Conservation (phyloP, 106 monocot genomes). For the Posidonia australis region DNA sequence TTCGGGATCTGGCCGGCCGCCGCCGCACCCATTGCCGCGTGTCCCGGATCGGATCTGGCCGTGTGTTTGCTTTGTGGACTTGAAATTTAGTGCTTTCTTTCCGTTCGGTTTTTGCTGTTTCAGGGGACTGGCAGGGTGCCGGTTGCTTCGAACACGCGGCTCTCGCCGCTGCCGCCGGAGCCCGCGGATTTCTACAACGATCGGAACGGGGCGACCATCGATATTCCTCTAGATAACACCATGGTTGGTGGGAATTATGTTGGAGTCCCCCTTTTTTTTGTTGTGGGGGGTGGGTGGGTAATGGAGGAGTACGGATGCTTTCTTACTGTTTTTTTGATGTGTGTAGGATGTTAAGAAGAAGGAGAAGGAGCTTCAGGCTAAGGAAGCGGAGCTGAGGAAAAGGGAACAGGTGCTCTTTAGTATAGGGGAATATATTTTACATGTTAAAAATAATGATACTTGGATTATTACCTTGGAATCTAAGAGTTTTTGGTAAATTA, state of each 20-base stretch:
- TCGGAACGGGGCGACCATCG: slow-evolving; percentile 43
- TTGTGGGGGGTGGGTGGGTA: too few relatives aligned
- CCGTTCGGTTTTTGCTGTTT: background rate
- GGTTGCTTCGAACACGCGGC: slow-evolving; percentile 73
- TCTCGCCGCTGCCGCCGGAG: slow-evolving; percentile 91
- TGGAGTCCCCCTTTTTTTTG: background rate
- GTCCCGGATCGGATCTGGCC: too few relatives aligned
- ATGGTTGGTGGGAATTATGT: slow-evolving; percentile 30
- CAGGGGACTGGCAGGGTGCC: slow-evolving; percentile 73
- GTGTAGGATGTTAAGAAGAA: slow-evolving; percentile 71
- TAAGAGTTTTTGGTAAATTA: too few relatives aligned
- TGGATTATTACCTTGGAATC: too few relatives aligned
- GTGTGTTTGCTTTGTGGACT: too few relatives aligned
- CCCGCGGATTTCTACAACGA: slow-evolving; percentile 93
- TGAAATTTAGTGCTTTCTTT: too few relatives aligned
- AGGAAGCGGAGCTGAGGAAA: slow-evolving; percentile 69
- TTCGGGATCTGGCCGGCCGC: too few relatives aligned
- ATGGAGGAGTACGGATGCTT: background rate
- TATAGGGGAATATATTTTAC: background rate
- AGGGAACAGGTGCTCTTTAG: slow-evolving; percentile 57
- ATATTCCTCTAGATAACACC: slow-evolving; percentile 72
- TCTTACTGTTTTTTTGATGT: background rate
- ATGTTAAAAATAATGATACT: too few relatives aligned
- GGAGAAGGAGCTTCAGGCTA: slow-evolving; percentile 73
- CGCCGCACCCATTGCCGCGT: too few relatives aligned